Evolutionary conservation across 371 early-diverging fungal genomes (phyloP), one percentile per base, ranked within the genome.

Genomic region (Batkoa obscura): DNA sequence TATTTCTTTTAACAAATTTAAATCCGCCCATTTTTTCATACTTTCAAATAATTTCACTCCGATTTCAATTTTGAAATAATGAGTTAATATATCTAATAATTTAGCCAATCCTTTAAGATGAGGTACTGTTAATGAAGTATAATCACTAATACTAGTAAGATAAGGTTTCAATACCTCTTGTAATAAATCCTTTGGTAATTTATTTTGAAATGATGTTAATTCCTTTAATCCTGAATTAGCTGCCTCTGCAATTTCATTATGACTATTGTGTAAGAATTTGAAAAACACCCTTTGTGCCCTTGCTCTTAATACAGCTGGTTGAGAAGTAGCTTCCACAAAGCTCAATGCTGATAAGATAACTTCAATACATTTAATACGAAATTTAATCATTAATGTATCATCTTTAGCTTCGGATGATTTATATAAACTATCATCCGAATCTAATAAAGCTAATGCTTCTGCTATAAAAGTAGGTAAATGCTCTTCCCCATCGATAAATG

Each of bases 51-150:
- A 71, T 72, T 96, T 95, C 57, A 81, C 83, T 32, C 99, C 98
- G 36, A 98, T 94, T 61, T 98, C 97, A 9, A 90, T 91, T 65
- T 96, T 98, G 68, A 98, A 98, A 64, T 96, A 98, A 65, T 85
- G 90, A 34, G 90, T 90, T 59, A 98, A 64, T 0, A 98, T 75
- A 63, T 94, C 87, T 42, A 98, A 65, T 23, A 98, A 72, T 3
- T 95, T 77, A 0, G 92, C 94, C 35, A 98, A 67, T 0, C 97
- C 97, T 51, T 95, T 94, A 6, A 98, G 67, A 33, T 86, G 89
- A 12, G 88, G 72, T 1, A 96, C 91, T 2, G 89, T 90, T 45
- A 98, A 68, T 6, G 84, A 78, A 64, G 87, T 92, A 72, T 86
- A 86, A 60, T 97, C 95, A 0, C 92, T 85, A 0, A 98, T 73